Base-by-base conservation (phyloP, 176 grass and related monocot species). In the Triticum dicoccoides region DNA sequence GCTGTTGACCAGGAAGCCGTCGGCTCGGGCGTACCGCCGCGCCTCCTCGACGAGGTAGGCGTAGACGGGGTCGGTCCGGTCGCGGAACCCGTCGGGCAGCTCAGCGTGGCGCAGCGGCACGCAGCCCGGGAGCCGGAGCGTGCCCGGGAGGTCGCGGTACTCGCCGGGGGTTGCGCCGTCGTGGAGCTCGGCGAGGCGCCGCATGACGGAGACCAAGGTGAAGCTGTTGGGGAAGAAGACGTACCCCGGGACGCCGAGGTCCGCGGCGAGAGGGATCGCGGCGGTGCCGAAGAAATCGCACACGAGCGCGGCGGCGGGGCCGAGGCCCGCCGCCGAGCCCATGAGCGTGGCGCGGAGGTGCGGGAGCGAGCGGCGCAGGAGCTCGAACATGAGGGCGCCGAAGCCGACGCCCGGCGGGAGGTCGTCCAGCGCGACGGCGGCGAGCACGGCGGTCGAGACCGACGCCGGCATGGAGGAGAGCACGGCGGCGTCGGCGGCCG, bases 221-320 rank as follows among this genome's bases (percentile, higher is more conserved):
- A 90, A 70, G 69, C 74, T 95, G 45, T 69, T 80, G 6, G 94
- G 29, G 61, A 93, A 86, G 81, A 95, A 95, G 32, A 93, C 59
- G 58, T 89, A 93, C 8, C 74, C 77, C 11, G 89, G 89, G 12
- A 83, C 25, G 7, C 77, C 82, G 78, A 95, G 71, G 71, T 93
- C 89, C 20, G 80, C 77, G 23, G 89, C 86, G 15, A 89, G 64
- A 2, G 59, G 54, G 23, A 95, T 70, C 24, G 83, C 67, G 11
- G 81, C 49, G 4, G 87, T 25, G 34, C 87, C 41, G 70, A 93
- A 93, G 21, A 93, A 82, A 49, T 95, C 91, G 12, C 64, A 56
- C 59, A 91, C 72, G 79, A 95, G 90, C 21, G 93, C 86, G 0
- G 24, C 69, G 8, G n/a, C 1, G 59, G 59, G 11, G 3, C 42